phyloP scores from a whole-genome alignment of 2,329 filamentous ascomycete genomes.

The Alternaria brassicicola region DNA sequence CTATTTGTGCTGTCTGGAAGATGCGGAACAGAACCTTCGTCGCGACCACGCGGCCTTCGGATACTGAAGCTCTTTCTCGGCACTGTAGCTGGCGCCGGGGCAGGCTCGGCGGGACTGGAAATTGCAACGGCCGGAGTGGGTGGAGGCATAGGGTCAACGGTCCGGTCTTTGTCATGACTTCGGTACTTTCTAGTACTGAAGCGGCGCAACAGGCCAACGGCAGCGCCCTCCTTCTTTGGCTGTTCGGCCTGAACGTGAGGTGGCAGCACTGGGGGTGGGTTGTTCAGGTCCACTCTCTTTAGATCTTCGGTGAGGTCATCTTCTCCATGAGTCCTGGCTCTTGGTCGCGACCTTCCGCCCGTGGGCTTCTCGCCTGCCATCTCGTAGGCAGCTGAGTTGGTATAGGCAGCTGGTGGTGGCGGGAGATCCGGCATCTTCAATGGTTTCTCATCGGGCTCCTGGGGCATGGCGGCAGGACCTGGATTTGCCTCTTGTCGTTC shows the following conservation, averaged over 20 bases:
- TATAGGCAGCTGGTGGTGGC: constrained; percentile 85
- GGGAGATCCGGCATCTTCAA: constrained; percentile 75
- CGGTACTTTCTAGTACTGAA: constrained; percentile 86
- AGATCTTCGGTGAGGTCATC: constrained; percentile 81
- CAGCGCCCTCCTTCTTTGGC: constrained; percentile 84
- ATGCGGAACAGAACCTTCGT: constrained; percentile 58
- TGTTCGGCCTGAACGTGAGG: constrained; percentile 55
- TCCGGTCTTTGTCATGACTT: constrained; percentile 58
- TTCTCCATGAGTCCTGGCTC: constrained; percentile 92
- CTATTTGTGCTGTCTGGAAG: constrained; percentile 61
- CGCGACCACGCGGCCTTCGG: constrained; percentile 63
- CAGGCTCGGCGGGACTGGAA: constrained; percentile 73
- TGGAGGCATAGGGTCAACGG: constrained; percentile 65
- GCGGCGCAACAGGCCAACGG: constrained; percentile 80
- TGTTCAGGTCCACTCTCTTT: constrained; percentile 67
- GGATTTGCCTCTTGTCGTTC: constrained; percentile 68
- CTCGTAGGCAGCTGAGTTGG: constrained; percentile 83
- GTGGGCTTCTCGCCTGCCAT: constrained; percentile 88
- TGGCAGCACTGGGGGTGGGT: constrained; percentile 59
- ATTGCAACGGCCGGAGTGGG: constrained; percentile 79
- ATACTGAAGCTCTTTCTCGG: constrained; percentile 91
- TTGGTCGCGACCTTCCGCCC: constrained; percentile 79
- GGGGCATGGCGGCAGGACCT: constrained; percentile 63
- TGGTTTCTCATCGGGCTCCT: constrained; percentile 61
- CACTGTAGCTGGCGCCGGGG: constrained; percentile 61